These are phyloP conservation scores for Malus hybrid DNA, from an alignment of 331 rosid species.

Conservation along the genomic window DNA sequence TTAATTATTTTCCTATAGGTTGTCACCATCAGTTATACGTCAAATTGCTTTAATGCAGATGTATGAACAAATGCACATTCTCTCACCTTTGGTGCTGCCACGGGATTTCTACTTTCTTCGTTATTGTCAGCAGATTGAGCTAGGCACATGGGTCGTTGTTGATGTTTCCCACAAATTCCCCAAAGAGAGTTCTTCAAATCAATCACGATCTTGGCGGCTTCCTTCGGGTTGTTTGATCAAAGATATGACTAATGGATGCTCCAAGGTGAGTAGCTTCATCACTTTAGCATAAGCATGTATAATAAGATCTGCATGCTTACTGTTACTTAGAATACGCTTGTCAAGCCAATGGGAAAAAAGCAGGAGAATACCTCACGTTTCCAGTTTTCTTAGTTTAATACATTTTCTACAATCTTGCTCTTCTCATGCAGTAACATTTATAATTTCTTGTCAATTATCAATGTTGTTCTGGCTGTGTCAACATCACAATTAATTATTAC, in stretches of 20 bases:
- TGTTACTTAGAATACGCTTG: not conserved
- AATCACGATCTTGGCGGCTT: slow-evolving; percentile 40
- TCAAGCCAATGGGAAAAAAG: not conserved
- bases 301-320: not conserved
- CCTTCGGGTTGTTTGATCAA: slow-evolving; percentile 83
- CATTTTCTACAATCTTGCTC: not conserved
- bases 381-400: not conserved
- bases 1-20: not conserved
- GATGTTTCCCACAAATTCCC: slow-evolving; percentile 53
- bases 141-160: slow-evolving; percentile 46
- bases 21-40: not conserved
- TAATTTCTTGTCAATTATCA: not conserved
- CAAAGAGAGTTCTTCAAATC: not conserved
- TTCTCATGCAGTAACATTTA: not conserved
- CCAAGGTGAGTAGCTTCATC: slow-evolving; percentile 30
- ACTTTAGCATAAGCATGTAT: not conserved
- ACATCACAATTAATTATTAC: not conserved
- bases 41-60: slow-evolving; percentile 37
- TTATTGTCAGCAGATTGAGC: slow-evolving; percentile 38
- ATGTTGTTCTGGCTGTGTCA: not conserved
- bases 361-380: not conserved
- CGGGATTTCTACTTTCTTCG: slow-evolving; percentile 55
- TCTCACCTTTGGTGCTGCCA: slow-evolving; percentile 52
- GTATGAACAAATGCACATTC: slow-evolving; percentile 59
- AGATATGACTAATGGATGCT: slow-evolving; percentile 35